Percentiles rank a stretch among this genome's conserved stretches.
phyloP scores from a whole-genome alignment of 805 yeast species.

The Candida silvicultrix region DNA sequence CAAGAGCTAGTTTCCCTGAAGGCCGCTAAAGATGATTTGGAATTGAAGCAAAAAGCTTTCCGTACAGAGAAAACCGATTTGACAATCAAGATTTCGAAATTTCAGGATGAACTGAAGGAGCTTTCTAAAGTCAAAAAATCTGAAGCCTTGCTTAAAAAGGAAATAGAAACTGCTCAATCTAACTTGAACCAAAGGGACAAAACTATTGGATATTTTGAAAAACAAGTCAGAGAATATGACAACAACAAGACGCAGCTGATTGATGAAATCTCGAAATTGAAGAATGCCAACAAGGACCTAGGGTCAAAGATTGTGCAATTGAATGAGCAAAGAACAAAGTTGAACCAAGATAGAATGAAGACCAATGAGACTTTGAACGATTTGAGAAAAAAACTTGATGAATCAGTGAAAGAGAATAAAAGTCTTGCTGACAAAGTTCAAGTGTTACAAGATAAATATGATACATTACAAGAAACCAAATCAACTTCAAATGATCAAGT shows the following conservation, averaged over 20 bases:
- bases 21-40: conserved; percentile 15
- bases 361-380: conserved; percentile 32
- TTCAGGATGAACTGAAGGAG: conserved; percentile 2
- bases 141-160: conserved; percentile 18
- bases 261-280: conserved; percentile 19
- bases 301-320: conserved; percentile 26
- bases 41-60: conserved; percentile 7
- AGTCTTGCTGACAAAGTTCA: conserved; percentile 33
- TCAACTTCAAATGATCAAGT: conserved; percentile 33
- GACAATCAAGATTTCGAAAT: conserved; percentile 13
- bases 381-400: conserved; percentile 29
- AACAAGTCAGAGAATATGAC: conserved; percentile 33
- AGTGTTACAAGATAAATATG: conserved; percentile 32
- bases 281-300: conserved; percentile 20
- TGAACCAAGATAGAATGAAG: conserved; percentile 29
- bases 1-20: conserved; percentile 11
- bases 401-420: conserved; percentile 33
- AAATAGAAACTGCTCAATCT: conserved; percentile 7
- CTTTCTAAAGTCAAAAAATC: conserved; percentile 12
- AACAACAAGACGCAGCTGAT: conserved; percentile 17
- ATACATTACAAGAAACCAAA: conserved; percentile 29
- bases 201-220: conserved; percentile 31
- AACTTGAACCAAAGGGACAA: conserved; percentile 29
- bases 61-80: conserved; percentile 11
- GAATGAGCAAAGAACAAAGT: conserved; percentile 24